Evolutionary conservation across 305 asterid genomes (phyloP), one percentile per base, ranked within the genome.

Genomic region (Fraxinus dipetala): DNA sequence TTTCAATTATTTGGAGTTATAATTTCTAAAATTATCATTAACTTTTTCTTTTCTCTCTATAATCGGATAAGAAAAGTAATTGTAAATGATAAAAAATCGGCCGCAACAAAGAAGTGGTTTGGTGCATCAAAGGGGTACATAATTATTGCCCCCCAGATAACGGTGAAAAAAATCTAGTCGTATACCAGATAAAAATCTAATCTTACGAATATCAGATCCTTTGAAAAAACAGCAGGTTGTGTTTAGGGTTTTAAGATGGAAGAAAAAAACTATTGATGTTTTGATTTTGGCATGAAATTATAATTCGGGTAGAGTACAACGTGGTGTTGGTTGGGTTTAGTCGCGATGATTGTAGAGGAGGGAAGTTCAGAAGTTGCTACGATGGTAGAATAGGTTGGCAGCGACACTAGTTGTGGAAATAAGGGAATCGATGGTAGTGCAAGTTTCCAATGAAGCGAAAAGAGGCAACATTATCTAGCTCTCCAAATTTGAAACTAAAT

Each of bases 101-200:
- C 9, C 0, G 9, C 0, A 9, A 35, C 40, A 35, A 35, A 35
- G 40, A 35, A 35, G 40, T 6, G 40, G 40, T 35, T 35, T 35
- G 40, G 9, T 35, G 9, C 40, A 35, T 35, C 40, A 35, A 35
- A 6, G 8, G 38, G 38, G 38, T 35, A 35, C 1, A 8, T 35
- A 35, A 5, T 35, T 35, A 35, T 35, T 35, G 38, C 2, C 40
- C 40, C 40, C 5, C 5, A 0, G 40, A 6, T 35, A 6, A 9
- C 2, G 2, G 90, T 63, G 85, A 87, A 13, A 92, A 87, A 0
- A 93, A 89, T 84, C 87, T 91, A 0, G 87, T 91, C 40, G 92
- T 89, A 8, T 93, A 91, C 80, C 91, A 90, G 30, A 84, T 91
- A 8, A 89, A 85, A 82, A 91, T 91, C 83, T 89, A 83, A 67